A percentile compares a stretch with the other conserved stretches of the same genome.
Evolutionary conservation across 805 yeast species (phyloP).

Genomic region (Suhomyces kilbournensis): DNA sequence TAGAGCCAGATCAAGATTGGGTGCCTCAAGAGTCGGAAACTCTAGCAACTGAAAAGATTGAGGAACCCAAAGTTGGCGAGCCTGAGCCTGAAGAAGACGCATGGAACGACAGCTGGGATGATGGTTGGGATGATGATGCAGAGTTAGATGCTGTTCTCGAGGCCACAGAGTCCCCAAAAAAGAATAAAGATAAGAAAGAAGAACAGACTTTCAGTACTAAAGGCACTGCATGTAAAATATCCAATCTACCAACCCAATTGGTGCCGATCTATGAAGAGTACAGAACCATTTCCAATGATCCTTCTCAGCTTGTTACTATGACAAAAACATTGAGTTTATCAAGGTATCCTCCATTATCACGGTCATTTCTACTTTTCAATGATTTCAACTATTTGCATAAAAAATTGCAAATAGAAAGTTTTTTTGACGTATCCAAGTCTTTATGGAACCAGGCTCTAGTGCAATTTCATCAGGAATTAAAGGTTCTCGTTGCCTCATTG

Average conservation of each 20-base stretch:
- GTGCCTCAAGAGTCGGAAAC: background rate
- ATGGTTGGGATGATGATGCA: slow-evolving; percentile 22
- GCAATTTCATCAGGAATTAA: slow-evolving; percentile 17
- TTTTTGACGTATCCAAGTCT: slow-evolving; percentile 15
- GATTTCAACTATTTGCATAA: slow-evolving; percentile 28
- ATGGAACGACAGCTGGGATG: slow-evolving; percentile 30
- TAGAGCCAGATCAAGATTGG: background rate
- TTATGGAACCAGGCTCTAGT: slow-evolving; percentile 20
- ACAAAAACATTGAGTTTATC: slow-evolving; percentile 30
- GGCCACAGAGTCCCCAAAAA: background rate
- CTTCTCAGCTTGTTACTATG: slow-evolving; percentile 21
- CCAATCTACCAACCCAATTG: slow-evolving; percentile 22
- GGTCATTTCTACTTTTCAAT: slow-evolving; percentile 35
- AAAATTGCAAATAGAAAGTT: slow-evolving; percentile 9
- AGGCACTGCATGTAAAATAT: slow-evolving; percentile 10
- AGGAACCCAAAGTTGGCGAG: slow-evolving; percentile 6
- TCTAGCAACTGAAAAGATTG: background rate
- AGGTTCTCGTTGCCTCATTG: slow-evolving; percentile 12
- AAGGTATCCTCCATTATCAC: slow-evolving; percentile 29
- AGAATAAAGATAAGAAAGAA: background rate
- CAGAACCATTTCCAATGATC: slow-evolving; percentile 17
- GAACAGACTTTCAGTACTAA: background rate
- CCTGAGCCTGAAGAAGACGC: slow-evolving; percentile 14
- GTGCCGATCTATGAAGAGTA: slow-evolving; percentile 22
- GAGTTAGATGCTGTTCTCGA: background rate